Percentiles rank a stretch among this genome's conserved stretches.
phyloP scores from a whole-genome alignment of 371 early-diverging fungal genomes.

The Mucor ambiguus region DNA sequence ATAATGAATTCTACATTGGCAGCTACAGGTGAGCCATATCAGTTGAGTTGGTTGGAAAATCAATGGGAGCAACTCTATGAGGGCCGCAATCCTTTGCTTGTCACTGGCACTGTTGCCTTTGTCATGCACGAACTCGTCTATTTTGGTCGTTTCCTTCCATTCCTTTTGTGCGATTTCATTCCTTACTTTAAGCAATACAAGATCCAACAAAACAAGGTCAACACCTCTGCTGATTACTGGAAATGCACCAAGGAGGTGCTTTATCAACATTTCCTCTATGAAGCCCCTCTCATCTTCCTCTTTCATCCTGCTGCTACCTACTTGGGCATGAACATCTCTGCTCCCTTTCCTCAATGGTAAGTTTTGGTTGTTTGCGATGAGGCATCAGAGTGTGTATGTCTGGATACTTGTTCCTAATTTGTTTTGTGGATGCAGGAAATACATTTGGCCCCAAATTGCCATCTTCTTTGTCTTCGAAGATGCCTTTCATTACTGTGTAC shows the following conservation, averaged over 20 bases:
- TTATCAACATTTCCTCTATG: constrained; percentile 73
- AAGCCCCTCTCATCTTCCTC: constrained; percentile 84
- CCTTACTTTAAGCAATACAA: constrained; percentile 81
- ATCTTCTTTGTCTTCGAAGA: constrained; percentile 88
- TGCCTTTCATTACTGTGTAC: constrained; percentile 81
- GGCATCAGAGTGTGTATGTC: constrained; percentile 4
- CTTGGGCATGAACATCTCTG: constrained; percentile 84
- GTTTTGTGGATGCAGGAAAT: constrained; percentile 22
- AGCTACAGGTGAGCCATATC: constrained; percentile 1
- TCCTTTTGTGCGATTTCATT: constrained; percentile 69
- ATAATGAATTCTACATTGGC: constrained; percentile 12
- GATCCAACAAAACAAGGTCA: constrained; percentile 79
- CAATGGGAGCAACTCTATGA: constrained; percentile 67
- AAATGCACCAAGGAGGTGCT: constrained; percentile 78
- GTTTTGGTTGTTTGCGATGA: constrained; percentile 18
- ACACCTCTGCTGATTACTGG: constrained; percentile 71
- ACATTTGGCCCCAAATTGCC: constrained; percentile 56
- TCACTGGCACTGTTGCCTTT: constrained; percentile 68
- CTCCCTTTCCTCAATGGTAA: constrained; percentile 87
- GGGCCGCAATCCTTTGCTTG: constrained; percentile 70
- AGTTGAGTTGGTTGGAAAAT: constrained; percentile 17
- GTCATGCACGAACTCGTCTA: constrained; percentile 79
- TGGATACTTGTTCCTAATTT: neutral
- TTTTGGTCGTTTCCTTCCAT: constrained; percentile 80
- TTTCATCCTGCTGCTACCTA: constrained; percentile 86